Evolutionary conservation across 1,139 yeast species (phyloP).

Genomic region (Yamadazyma sp.): DNA sequence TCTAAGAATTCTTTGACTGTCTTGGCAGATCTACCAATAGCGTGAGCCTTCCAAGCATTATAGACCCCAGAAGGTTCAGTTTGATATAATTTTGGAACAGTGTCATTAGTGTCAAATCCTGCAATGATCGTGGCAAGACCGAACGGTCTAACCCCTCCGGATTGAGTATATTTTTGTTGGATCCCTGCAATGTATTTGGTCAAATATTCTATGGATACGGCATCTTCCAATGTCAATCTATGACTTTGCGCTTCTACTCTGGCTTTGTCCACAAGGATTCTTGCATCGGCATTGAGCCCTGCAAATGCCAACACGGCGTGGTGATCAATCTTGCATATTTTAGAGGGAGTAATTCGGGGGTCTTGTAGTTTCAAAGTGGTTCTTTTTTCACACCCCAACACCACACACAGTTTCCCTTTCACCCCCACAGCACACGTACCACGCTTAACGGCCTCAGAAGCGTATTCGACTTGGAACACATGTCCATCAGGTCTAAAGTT

Average conservation of each 20-base stretch:
- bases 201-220: constrained; percentile 88
- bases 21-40: constrained; percentile 93
- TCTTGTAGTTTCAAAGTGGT: constrained; percentile 94
- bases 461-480: constrained; percentile 98
- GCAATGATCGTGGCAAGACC: constrained; percentile 95
- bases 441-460: constrained; percentile 95
- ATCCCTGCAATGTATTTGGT: constrained; percentile 96
- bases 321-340: constrained; percentile 87
- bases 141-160: constrained; percentile 95
- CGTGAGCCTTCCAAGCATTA: constrained; percentile 99
- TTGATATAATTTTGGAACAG: constrained; percentile 79
- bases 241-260: constrained; percentile 98
- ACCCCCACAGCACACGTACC: constrained; percentile 99
- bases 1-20: constrained; percentile 95
- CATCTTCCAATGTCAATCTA: constrained; percentile 87
- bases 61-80: constrained; percentile 98
- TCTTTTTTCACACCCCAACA: constrained; percentile 94
- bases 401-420: constrained; percentile 85
- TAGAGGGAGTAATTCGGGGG: constrained; percentile 92
- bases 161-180: constrained; percentile 96
- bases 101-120: constrained; percentile 88
- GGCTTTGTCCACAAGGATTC: constrained; percentile 92
- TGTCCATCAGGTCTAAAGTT: constrained; percentile 89
- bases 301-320: constrained; percentile 94
- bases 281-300: constrained; percentile 96